Base-by-base conservation (phyloP, 495 filamentous ascomycete genomes). In the Penicillium paxilli region DNA sequence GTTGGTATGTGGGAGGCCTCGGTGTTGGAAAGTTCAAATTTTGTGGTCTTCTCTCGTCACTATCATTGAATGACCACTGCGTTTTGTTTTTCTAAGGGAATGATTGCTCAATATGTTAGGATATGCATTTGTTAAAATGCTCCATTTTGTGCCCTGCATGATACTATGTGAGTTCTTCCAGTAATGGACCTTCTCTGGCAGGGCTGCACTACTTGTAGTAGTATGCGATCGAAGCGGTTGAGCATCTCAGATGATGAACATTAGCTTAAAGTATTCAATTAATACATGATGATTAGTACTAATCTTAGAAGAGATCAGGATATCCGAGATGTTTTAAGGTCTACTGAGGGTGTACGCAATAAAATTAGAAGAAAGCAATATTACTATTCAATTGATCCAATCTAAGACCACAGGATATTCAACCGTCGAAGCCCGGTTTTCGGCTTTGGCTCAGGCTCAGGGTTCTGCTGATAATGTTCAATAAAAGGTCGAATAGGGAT, bases 401-500 rank as follows among this genome's bases (percentile, higher is more conserved):
- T 38, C n/a, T 32, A 64, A 30, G 52, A 57, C 62, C 64, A 67
- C 4, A 67, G 42, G 26, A 67, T 52, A 48, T 67, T 67, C 20
- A 67, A 47, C 26, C 25, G 56, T 17, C 17, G 26, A 19, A 59
- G 46, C 2, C 62, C 62, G 2, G 28, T 12, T 24, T 57, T 63
- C 1, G 58, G 62, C 9, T 37, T 25, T 1, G 58, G 58, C 16
- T 51, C 51, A 5, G 58, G 58, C 49, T 67, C 64, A 5, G 64
- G 64, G 21, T 67, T 65, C 12, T 60, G 46, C 25, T 44, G 44
- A 24, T 42, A 60, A 20, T 54, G 51, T 30, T 66, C 38, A 76
- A 68, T 65, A 30, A 63, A 65, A 9, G 54, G 54, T 9, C 63
- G 59, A 51, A 68, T 63, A 6, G 65, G 65, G 11, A 86, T 80